phyloP scores from a whole-genome alignment of 306 rosid species.

The Glycine soja region DNA sequence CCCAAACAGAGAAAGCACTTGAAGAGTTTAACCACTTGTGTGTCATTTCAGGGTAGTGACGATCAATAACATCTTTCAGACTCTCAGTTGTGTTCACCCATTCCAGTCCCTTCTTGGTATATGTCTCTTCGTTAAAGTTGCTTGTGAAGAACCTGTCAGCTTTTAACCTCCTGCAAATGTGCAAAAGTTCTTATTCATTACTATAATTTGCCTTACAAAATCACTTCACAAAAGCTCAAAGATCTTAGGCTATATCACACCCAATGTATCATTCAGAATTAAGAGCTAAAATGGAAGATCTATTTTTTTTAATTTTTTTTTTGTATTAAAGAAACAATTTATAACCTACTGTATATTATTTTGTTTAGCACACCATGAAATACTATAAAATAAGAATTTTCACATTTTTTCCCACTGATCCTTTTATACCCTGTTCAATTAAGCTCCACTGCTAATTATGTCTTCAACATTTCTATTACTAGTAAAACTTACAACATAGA shows the following conservation, averaged over 20 bases:
- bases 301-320: too few relatives aligned
- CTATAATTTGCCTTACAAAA: background rate
- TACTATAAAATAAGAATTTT: background rate
- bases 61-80: slow-evolving; percentile 63
- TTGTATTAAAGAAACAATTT: background rate
- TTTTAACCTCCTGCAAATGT: slow-evolving; percentile 60
- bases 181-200: background rate
- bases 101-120: slow-evolving; percentile 58
- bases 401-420: background rate
- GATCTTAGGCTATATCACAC: too few relatives aligned
- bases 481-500: background rate
- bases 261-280: too few relatives aligned
- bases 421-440: background rate
- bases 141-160: slow-evolving; percentile 71
- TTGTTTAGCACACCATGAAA: background rate
- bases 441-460: background rate
- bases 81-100: slow-evolving; percentile 73
- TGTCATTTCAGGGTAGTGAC: slow-evolving; percentile 64
- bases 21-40: slow-evolving; percentile 63
- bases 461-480: background rate
- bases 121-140: slow-evolving; percentile 59
- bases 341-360: background rate
- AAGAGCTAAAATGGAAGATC: background rate
- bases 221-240: background rate
- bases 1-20: slow-evolving; percentile 76